These are phyloP conservation scores for Pseudonitzschia delicatissima DNA, from an alignment of 108 stramenopile species.

Conservation along the genomic window DNA sequence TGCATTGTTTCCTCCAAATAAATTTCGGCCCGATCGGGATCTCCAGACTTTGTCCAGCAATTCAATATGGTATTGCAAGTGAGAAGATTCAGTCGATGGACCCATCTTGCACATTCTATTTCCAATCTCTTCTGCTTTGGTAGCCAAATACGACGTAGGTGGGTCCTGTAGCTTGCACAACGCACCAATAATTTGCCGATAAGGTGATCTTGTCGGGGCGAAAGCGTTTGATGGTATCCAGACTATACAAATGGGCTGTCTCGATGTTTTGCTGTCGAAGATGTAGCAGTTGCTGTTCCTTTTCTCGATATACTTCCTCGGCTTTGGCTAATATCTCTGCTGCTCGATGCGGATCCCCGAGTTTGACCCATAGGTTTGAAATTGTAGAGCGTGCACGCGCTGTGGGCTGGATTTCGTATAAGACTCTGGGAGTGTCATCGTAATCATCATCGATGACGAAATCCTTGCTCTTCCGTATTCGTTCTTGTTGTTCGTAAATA, in stretches of 20 bases:
- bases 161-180: conserved; percentile 15
- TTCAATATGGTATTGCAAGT: conserved; percentile 34
- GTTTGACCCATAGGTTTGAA: conserved; percentile 25
- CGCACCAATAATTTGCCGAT: conserved; percentile 22
- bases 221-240: conserved; percentile 5
- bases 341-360: conserved; percentile 20
- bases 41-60: conserved; percentile 24
- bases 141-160: background rate
- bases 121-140: background rate
- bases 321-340: conserved; percentile 12
- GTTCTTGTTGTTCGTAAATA: conserved; percentile 4
- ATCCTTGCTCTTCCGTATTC: background rate
- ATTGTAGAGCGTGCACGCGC: conserved; percentile 25
- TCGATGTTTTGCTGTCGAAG: background rate
- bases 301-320: background rate
- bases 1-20: conserved; percentile 22
- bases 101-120: conserved; percentile 16
- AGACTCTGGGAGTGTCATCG: background rate
- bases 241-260: background rate
- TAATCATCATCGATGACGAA: background rate
- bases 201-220: conserved; percentile 25
- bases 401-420: conserved; percentile 12
- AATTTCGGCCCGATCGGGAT: conserved; percentile 19
- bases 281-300: background rate
- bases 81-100: conserved; percentile 17